Evolutionary conservation across 495 filamentous ascomycete genomes (phyloP), one percentile per base, ranked within the genome.

Genomic region (Margaritispora aquatica): DNA sequence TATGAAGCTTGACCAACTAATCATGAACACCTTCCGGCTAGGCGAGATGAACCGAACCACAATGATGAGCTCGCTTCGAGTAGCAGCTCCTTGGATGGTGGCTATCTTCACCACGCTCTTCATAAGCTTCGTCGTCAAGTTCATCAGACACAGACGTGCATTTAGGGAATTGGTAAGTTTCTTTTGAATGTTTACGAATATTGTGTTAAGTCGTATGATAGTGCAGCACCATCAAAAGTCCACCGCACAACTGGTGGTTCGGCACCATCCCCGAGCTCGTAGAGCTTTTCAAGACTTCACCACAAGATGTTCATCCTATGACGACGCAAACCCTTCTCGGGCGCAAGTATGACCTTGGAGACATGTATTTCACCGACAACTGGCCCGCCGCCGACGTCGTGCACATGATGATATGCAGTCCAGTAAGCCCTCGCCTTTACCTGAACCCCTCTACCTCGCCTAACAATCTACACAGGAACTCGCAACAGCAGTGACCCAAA

Each of bases 401-500:
- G 19, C 41, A 50, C 36, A 31, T 61, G 9, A 38, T 61, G n/a
- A 41, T 61, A 17, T 31, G 29, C n/a, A 53, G 56, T 48, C 41
- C 59, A 7, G 52, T 57, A 57, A 22, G 59, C 5, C 8, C 4
- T 50, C n/a, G 13, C 11, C 38, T 17, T 3, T 19, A 55, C 34
- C 21, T 20, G n/a, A n/a, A n/a, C n/a, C n/a, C n/a, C n/a, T n/a
- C n/a, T n/a, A n/a, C n/a, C n/a, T n/a, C n/a, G n/a, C n/a, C 34
- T 55, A 13, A 55, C 53, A 55, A 2, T 34, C n/a, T n/a, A 7
- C 19, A 13, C n/a, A 44, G 53, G 34, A 27, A 34, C 22, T 61
- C 2, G 47, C 47, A 41, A 49, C 53, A n/a, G n/a, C n/a, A n/a
- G n/a, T n/a, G n/a, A n/a, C n/a, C 31, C 58, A 61, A 54, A 26